Percentiles rank a stretch among this genome's conserved stretches.
Evolutionary conservation across 73 alveolate species (phyloP).

Genomic region (Paramecium bursaria): DNA sequence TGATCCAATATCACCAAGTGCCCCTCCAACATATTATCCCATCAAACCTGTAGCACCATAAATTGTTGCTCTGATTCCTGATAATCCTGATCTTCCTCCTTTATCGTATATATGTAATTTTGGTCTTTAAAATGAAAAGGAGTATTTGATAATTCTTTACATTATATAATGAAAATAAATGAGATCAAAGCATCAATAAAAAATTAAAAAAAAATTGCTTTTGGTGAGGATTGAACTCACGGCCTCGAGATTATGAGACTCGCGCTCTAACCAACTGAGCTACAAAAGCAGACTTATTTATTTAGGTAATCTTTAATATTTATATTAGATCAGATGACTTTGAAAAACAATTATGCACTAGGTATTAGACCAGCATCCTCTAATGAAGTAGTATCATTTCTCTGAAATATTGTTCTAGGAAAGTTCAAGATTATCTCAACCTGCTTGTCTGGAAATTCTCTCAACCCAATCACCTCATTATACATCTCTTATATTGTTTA

Average conservation of each 20-base stretch:
- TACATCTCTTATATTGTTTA: constrained; percentile 34
- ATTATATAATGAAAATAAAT: not conserved
- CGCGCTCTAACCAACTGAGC: constrained; percentile 79
- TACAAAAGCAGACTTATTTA: constrained; percentile 71
- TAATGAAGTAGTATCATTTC: not conserved
- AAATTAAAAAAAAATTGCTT: constrained; percentile 64
- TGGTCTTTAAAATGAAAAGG: constrained; percentile 49
- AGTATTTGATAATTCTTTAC: not conserved
- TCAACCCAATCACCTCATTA: not conserved
- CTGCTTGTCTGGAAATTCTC: constrained; percentile 11
- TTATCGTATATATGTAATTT: constrained; percentile 61
- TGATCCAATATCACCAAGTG: constrained; percentile 67
- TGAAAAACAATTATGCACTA: constrained; percentile 44
- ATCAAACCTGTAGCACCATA: constrained; percentile 68
- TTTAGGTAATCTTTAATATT: too few species aligned
- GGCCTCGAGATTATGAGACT: constrained; percentile 78
- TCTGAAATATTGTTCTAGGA: constrained; percentile 10
- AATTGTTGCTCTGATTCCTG: constrained; percentile 71
- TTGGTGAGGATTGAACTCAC: constrained; percentile 75
- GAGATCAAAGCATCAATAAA: not conserved
- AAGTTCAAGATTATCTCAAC: constrained; percentile 27
- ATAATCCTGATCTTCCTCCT: constrained; percentile 49
- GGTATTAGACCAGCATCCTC: constrained; percentile 25
- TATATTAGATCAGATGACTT: not conserved
- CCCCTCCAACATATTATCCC: constrained; percentile 68